Conservation (phyloP, 169 alveolate species). For the Amoebophrya sp. region DNA sequence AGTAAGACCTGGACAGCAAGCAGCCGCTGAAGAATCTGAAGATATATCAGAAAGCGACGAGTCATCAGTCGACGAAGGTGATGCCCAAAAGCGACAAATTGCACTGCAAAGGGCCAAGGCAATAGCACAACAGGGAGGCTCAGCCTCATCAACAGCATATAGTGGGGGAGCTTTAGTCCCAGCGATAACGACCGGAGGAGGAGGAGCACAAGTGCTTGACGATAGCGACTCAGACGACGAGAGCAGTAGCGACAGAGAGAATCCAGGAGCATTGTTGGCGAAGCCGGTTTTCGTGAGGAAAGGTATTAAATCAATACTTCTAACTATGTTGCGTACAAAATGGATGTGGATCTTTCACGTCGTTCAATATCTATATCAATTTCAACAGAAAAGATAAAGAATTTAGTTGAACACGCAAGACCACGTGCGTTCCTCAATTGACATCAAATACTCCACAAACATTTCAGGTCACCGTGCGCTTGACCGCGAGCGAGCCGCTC, state of each 20-base stretch:
- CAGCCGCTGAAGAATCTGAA: too few species aligned
- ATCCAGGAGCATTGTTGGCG: background rate
- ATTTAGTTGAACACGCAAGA: too few species aligned
- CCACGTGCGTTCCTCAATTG: too few species aligned
- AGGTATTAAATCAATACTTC: background rate
- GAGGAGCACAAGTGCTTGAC: background rate
- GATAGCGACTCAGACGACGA: background rate
- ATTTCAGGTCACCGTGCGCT: background rate
- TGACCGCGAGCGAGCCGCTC: background rate
- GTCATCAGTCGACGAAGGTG: background rate
- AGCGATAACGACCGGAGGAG: too few species aligned
- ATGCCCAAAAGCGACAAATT: background rate
- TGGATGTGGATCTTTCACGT: too few species aligned
- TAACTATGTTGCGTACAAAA: background rate
- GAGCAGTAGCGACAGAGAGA: background rate
- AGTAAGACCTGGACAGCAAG: too few species aligned
- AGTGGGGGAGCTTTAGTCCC: too few species aligned
- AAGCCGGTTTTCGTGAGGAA: background rate
- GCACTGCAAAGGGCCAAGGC: background rate
- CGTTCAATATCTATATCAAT: too few species aligned
- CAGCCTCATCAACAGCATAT: background rate
- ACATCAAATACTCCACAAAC: too few species aligned
- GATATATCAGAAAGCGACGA: background rate
- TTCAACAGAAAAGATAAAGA: too few species aligned
- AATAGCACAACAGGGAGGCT: background rate